Conservation (phyloP, 306 rosid genomes). For the Amphicarpaea edgeworthii region DNA sequence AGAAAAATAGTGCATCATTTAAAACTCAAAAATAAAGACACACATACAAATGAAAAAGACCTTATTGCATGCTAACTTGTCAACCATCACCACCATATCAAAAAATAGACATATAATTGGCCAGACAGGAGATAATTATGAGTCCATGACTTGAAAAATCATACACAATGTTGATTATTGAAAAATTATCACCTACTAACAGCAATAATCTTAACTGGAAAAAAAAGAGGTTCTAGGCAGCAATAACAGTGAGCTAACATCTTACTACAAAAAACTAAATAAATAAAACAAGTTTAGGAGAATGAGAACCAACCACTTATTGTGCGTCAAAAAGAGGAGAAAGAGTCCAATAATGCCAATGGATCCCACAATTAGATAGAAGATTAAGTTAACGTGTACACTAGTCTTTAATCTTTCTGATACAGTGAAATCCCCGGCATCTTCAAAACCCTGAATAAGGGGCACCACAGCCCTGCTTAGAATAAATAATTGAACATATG, state of each 20-base stretch:
- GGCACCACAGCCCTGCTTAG: slow-evolving; percentile 99
- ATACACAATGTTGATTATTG: background rate
- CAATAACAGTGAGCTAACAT: no score
- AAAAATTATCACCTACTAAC: background rate
- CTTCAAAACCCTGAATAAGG: slow-evolving; percentile 99
- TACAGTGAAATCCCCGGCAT: slow-evolving; percentile 93
- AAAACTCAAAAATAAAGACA: slow-evolving; percentile 24
- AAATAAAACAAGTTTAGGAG: slow-evolving; percentile 17
- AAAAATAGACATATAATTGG: background rate
- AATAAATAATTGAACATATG: slow-evolving; percentile 56
- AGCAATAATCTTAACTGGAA: no score
- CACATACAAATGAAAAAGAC: slow-evolving; percentile 12
- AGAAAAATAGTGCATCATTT: slow-evolving; percentile 1
- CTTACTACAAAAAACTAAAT: background rate
- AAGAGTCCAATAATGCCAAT: slow-evolving; percentile 83
- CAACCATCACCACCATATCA: slow-evolving; percentile 25
- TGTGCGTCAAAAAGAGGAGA: slow-evolving; percentile 74
- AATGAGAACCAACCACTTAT: slow-evolving; percentile 64
- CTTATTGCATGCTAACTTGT: slow-evolving; percentile 22
- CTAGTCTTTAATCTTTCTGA: slow-evolving; percentile 94
- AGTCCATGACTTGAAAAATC: background rate
- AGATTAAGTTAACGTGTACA: slow-evolving; percentile 79
- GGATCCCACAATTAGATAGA: slow-evolving; percentile 81
- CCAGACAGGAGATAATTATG: background rate
- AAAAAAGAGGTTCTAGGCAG: no score